Conservation (phyloP, 345 rosid species). For the Eucalyptus paniculata region DNA sequence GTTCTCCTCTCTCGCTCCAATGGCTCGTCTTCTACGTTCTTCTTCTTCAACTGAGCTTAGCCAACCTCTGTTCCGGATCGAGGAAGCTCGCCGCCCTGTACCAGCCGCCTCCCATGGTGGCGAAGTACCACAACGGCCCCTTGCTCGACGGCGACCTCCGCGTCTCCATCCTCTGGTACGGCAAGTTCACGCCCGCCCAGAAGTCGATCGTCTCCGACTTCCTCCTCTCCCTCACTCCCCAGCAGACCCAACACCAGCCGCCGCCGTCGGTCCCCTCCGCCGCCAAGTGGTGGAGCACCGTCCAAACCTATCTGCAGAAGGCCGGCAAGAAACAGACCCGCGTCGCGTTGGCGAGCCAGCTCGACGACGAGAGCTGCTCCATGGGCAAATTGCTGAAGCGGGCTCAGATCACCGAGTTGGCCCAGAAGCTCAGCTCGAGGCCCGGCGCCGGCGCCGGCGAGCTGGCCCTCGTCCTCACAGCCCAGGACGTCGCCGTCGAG, state of each 20-base stretch:
- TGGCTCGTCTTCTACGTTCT: neutral
- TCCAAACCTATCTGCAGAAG: conserved; percentile 11
- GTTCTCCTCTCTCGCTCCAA: neutral
- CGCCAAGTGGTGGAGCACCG: conserved; percentile 13
- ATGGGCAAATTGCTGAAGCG: conserved; percentile 12
- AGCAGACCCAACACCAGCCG: neutral
- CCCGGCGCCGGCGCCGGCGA: neutral
- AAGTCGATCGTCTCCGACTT: conserved; percentile 20
- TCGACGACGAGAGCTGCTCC: conserved; percentile 11
- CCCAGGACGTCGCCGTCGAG: conserved; percentile 25
- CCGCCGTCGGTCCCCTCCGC: neutral
- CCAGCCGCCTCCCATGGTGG: conserved; percentile 6
- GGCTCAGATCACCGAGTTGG: conserved; percentile 4
- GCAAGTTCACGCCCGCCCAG: conserved; percentile 11
- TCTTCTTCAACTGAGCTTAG: neutral
- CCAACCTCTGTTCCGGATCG: neutral
- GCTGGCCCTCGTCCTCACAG: conserved; percentile 17
- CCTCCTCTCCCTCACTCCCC: conserved; percentile 4
- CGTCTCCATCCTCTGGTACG: conserved; percentile 23
- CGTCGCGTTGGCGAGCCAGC: neutral
- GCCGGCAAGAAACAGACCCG: conserved; percentile 4
- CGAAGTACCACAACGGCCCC: conserved; percentile 13
- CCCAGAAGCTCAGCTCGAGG: neutral
- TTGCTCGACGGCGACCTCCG: conserved; percentile 16
- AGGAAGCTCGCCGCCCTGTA: neutral